phyloP scores from a whole-genome alignment of 129 eudicot species.

The Chrysanthemum lavandulifolium region DNA sequence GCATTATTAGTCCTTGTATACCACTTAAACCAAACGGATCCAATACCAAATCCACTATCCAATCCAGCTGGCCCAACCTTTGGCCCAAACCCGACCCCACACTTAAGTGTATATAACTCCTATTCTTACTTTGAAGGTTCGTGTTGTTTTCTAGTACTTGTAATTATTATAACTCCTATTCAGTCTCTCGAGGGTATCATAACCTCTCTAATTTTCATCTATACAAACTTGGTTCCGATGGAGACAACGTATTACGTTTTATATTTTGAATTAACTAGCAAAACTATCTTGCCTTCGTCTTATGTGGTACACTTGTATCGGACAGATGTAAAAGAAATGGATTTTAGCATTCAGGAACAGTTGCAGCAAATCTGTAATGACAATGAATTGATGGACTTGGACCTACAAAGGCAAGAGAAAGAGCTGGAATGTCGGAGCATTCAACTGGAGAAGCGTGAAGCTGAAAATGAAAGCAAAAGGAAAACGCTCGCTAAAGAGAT shows the following conservation, averaged over 20 bases:
- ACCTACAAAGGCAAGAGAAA: slow-evolving; percentile 47
- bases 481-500: slow-evolving; percentile 62
- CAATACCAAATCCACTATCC: no score
- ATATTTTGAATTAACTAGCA: not conserved
- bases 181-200: no score
- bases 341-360: slow-evolving; percentile 60
- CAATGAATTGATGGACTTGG: slow-evolving; percentile 57
- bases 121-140: slow-evolving; percentile 67
- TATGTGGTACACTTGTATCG: not conserved
- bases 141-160: not conserved
- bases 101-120: no score
- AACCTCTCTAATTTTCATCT: not conserved
- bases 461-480: slow-evolving; percentile 56
- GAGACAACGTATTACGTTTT: no score
- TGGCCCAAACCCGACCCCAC: no score
- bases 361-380: slow-evolving; percentile 57
- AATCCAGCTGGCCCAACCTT: no score
- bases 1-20: no score
- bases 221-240: not conserved
- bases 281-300: not conserved
- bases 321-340: slow-evolving; percentile 62
- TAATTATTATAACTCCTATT: no score
- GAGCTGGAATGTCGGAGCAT: slow-evolving; percentile 62
- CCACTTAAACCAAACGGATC: no score
- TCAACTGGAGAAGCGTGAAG: slow-evolving; percentile 73